Conservation (phyloP, 2,329 filamentous ascomycete genomes). For the Botrytis galanthina region DNA sequence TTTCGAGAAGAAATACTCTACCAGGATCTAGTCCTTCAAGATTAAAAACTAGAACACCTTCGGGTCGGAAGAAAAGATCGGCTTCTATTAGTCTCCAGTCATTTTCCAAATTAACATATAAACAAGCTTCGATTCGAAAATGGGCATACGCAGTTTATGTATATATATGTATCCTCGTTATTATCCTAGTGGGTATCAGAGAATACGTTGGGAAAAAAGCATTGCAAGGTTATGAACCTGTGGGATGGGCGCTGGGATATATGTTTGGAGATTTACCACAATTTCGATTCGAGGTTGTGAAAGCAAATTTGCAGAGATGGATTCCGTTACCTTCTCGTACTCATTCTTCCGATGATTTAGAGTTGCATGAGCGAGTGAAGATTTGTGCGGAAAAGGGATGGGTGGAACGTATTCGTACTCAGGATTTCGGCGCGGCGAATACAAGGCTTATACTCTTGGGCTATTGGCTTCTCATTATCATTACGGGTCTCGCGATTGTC, state of each 20-base stretch:
- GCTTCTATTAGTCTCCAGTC: constrained; percentile 64
- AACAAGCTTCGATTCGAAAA: constrained; percentile 73
- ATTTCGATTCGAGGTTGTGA: constrained; percentile 70
- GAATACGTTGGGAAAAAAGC: constrained; percentile 66
- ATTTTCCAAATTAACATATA: constrained; percentile 76
- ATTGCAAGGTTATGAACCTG: constrained; percentile 70
- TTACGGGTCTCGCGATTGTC: constrained; percentile 70
- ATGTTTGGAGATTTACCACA: constrained; percentile 73
- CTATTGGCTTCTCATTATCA: constrained; percentile 72
- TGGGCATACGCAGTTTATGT: constrained; percentile 81
- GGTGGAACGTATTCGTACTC: constrained; percentile 64
- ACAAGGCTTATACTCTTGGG: constrained; percentile 72
- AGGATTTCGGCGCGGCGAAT: constrained; percentile 69
- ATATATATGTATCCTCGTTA: constrained; percentile 63
- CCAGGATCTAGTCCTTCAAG: constrained; percentile 43
- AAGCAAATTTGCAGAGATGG: constrained; percentile 69
- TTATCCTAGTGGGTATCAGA: constrained; percentile 71
- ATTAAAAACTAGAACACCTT: constrained; percentile 49
- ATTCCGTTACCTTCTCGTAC: constrained; percentile 62
- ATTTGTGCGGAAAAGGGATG: constrained; percentile 53
- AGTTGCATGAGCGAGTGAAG: constrained; percentile 33
- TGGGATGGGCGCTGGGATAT: constrained; percentile 92
- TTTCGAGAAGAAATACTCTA: constrained; percentile 50
- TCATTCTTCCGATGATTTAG: background rate
- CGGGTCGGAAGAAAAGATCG: constrained; percentile 64